These are phyloP conservation scores for Arabidopsis arenosa DNA, from an alignment of 345 rosid genomes.

Conservation along the genomic window DNA sequence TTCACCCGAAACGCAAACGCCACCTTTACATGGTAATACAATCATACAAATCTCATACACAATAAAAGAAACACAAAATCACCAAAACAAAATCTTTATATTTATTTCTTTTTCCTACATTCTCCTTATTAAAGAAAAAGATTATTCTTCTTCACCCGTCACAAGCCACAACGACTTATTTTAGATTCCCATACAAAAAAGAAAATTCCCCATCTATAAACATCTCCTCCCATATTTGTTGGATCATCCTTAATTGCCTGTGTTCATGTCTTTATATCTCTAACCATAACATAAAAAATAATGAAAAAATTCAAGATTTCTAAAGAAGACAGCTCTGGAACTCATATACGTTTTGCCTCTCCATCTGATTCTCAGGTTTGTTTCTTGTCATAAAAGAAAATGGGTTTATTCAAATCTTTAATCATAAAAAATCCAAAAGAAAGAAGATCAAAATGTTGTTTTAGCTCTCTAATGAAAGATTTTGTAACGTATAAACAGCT, in stretches of 20 bases:
- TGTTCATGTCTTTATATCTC: constrained; percentile 1
- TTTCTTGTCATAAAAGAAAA: constrained; percentile 18
- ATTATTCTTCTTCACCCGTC: constrained; percentile 36
- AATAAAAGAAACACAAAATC: neutral
- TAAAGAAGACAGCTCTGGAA: constrained; percentile 11
- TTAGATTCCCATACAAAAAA: constrained; percentile 28
- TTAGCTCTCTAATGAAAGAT: neutral
- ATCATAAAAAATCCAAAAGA: neutral
- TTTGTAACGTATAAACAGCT: constrained; percentile 37
- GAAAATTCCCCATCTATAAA: constrained; percentile 36
- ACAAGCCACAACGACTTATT: constrained; percentile 40
- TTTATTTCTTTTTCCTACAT: neutral
- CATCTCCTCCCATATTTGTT: constrained; percentile 32
- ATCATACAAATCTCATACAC: constrained; percentile 8
- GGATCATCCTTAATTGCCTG: constrained; percentile 29
- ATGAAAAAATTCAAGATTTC: constrained; percentile 32
- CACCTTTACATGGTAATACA: constrained; percentile 27
- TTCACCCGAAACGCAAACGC: neutral
- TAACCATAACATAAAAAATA: neutral
- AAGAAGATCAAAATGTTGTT: constrained; percentile 8
- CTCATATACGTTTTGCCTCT: constrained; percentile 15
- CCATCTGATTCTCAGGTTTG: constrained; percentile 41
- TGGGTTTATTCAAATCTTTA: constrained; percentile 15
- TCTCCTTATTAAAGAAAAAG: neutral
- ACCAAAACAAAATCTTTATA: neutral